Base-by-base conservation (phyloP, 495 filamentous ascomycete species). In the Tuber melanosporum region DNA sequence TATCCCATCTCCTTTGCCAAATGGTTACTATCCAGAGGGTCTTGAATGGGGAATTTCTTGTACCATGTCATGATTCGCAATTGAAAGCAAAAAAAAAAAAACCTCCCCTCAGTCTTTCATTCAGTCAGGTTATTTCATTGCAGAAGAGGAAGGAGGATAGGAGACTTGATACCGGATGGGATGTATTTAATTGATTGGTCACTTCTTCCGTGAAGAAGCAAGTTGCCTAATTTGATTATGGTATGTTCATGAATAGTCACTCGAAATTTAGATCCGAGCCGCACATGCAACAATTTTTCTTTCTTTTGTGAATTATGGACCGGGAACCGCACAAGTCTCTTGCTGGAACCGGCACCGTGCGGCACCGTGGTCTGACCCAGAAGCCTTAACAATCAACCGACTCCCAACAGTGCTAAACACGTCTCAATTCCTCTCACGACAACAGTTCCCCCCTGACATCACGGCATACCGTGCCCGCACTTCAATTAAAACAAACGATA, bases 151-250 rank as follows among this genome's bases (percentile, higher is more conserved):
- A 66, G 12, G 26, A 36, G n/a, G 57, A 47, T 19, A 15, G 52
- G 52, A 12, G 4, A 6, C n/a, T 66, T 14, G 57, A 36, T 66
- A 66, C 26, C 57, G 26, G 26, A 15, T 62, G n/a, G 52, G 26
- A 10, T 66, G 57, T 66, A 66, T 66, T 66, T 36, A 66, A 66
- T 66, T 36, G 57, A 66, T 8, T 66, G 26, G 57, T 66, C 26
- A 36, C 26, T 66, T 66, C 57, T 66, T 66, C 57, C n/a, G 57
- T 36, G 57, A 66, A 66, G 57, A 66, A 66, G 52, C 52, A 32
- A 62, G 57, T 26, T 66, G n/a, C 14, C 26, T 15, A 17, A 66
- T 66, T 66, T 36, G 57, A 66, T 66, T 19, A 66, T 19, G 26
- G 3, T 14, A 36, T 66, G 57, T 66, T 36, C 57, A 66, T 32